Evolutionary conservation across 176 grass and related monocot genomes (phyloP).

Genomic region (Sorghum bicolor): DNA sequence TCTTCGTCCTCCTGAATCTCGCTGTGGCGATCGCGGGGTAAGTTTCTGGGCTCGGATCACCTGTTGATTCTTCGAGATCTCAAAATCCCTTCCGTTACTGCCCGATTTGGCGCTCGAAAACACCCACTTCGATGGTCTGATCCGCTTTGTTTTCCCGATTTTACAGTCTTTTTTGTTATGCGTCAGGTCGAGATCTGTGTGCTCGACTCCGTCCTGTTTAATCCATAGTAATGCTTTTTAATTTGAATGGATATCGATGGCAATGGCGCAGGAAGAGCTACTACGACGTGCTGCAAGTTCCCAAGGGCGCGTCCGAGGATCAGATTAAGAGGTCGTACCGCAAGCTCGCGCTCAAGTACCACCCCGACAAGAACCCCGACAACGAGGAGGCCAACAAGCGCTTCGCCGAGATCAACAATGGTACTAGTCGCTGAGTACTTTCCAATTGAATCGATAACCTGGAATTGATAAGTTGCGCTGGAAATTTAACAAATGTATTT

Average conservation of each 20-base stretch:
- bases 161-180: not conserved
- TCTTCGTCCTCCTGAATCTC: conserved; percentile 38
- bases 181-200: not conserved
- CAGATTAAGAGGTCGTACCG: conserved; percentile 98
- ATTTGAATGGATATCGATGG: not conserved
- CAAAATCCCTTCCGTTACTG: not conserved
- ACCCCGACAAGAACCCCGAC: conserved; percentile 89
- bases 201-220: not conserved
- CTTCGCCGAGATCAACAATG: conserved; percentile 93
- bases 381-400: conserved; percentile 94
- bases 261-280: conserved; percentile 66
- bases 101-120: not conserved
- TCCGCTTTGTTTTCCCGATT: not conserved
- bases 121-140: not conserved
- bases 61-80: conserved; percentile 17
- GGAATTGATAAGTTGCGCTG: not conserved
- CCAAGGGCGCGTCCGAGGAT: conserved; percentile 89
- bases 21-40: conserved; percentile 38
- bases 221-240: not conserved
- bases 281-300: conserved; percentile 89
- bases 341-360: conserved; percentile 98
- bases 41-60: not conserved
- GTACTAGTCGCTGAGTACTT: conserved; percentile 18
- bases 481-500: not conserved
- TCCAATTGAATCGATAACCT: not conserved